Conservation (phyloP, 108 stramenopile genomes). For the Pelagomonas calceolata region DNA sequence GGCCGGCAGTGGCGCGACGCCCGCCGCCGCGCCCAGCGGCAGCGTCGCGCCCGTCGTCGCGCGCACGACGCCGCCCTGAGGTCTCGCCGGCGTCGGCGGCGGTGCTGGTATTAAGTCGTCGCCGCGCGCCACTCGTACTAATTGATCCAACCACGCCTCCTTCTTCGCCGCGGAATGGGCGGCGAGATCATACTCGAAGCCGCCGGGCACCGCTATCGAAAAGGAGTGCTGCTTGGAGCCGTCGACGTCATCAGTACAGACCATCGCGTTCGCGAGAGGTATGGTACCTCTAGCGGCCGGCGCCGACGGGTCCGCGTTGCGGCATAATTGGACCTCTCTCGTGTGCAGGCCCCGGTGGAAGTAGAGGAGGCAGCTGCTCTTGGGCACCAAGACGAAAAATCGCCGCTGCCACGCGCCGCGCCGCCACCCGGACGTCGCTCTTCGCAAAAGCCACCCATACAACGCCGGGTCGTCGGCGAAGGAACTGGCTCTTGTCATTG, state of each 20-base stretch:
- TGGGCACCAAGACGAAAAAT: not conserved
- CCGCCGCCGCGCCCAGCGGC: too few species aligned
- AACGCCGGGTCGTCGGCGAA: too few species aligned
- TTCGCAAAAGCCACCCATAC: not conserved
- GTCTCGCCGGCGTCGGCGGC: too few species aligned
- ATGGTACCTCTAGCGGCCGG: too few species aligned
- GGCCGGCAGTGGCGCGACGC: too few species aligned
- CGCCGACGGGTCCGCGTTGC: too few species aligned
- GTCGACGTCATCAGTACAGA: not conserved
- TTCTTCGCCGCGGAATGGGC: not conserved
- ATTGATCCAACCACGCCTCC: not conserved
- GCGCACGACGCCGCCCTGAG: too few species aligned
- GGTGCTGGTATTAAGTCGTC: not conserved
- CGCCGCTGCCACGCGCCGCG: constrained; percentile 1
- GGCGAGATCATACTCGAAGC: not conserved
- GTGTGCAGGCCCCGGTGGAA: not conserved
- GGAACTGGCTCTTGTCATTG: too few species aligned
- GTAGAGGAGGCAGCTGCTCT: not conserved
- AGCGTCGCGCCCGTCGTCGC: too few species aligned
- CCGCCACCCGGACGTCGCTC: not conserved
- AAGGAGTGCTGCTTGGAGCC: not conserved
- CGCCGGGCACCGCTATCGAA: not conserved
- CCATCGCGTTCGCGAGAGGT: not conserved
- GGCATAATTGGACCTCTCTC: not conserved
- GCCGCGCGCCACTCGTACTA: not conserved